Percentiles rank a stretch among this genome's conserved stretches.
phyloP scores from a whole-genome alignment of 139 green algal species.

The Chlorella sp. region DNA sequence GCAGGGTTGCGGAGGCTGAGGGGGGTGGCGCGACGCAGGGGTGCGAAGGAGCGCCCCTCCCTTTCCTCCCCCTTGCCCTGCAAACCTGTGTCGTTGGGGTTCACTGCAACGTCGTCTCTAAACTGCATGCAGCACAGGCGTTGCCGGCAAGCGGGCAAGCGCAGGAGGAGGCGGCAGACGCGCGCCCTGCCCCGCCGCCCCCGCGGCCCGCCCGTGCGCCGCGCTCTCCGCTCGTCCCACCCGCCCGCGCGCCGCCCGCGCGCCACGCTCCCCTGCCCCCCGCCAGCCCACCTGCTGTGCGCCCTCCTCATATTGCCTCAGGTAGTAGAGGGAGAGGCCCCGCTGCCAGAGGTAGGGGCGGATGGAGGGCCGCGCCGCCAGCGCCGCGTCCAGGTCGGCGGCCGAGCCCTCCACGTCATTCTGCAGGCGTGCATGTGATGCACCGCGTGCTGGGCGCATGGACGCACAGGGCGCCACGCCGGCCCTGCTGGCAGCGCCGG shows the following conservation, averaged over 20 bases:
- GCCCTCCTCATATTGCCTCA: conserved; percentile 56
- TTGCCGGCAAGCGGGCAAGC: not conserved
- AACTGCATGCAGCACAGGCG: conserved; percentile 41
- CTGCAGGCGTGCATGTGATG: conserved; percentile 24
- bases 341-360: conserved; percentile 55
- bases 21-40: no score
- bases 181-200: not conserved
- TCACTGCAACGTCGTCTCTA: conserved; percentile 80
- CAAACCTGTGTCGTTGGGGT: conserved; percentile 95
- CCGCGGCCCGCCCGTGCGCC: not conserved
- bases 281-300: conserved; percentile 53
- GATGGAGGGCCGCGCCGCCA: conserved; percentile 43
- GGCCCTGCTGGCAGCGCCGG: not conserved
- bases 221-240: conserved; percentile 41
- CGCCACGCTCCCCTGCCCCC: not conserved
- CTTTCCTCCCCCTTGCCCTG: no score
- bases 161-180: no score
- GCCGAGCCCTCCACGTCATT: conserved; percentile 62
- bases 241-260: no score
- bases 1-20: no score
- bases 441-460: conserved; percentile 23
- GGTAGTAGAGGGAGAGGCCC: conserved; percentile 82
- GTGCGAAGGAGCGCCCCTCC: no score
- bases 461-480: not conserved
- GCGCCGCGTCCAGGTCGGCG: conserved; percentile 62